Base-by-base conservation (phyloP, 1,284 basidiomycete species). In the Volvariella volvacea region DNA sequence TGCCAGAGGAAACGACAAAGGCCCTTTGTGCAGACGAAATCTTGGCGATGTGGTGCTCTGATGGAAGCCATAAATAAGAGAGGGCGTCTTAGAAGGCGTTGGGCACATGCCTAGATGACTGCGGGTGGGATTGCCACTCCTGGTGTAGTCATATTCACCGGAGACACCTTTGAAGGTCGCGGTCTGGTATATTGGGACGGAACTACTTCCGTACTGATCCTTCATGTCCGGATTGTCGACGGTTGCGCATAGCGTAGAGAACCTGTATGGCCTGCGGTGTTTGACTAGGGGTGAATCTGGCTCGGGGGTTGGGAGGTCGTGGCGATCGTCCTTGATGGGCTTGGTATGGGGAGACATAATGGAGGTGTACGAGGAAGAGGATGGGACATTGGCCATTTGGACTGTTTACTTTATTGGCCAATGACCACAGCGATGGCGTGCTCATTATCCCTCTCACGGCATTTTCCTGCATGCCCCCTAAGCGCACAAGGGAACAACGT, bases 141-240 rank as follows among this genome's bases (percentile, higher is more conserved):
- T 78, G 14, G 89, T 79, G 66, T 99, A 99, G 67, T 99, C 96
- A 62, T 92, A 97, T 55, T 86, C 76, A 42, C 89, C 90, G 19
- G 78, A 78, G 43, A 96, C 71, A 41, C 96, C 96, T 69, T 99
- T 99, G 81, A 99, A 99, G 1, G 96, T 99, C 16, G 96, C 85
- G 1, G 91, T 88, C 71, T 98, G 94, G 68, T 99, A 99, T 64
- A 99, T 98, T 16, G 96, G 96, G 0, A 96, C 88, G 8, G 86
- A 89, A 51, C 88, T 92, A 46, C 92, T 86, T 33, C 92, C 93
- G 63, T 95, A 90, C 68, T 97, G 95, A 67, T 99, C 96, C 65
- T 95, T 93, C 67, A 88, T 87, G 50, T 76, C 75, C 0, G 85
- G 79, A 52, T 80, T 80, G 57, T 98, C 94, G 49, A 97, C 91